A percentile compares a stretch with the other conserved stretches of the same genome.
These are phyloP conservation scores for Diplodia mutila DNA, from an alignment of 2,329 filamentous ascomycete genomes.

Conservation along the genomic window DNA sequence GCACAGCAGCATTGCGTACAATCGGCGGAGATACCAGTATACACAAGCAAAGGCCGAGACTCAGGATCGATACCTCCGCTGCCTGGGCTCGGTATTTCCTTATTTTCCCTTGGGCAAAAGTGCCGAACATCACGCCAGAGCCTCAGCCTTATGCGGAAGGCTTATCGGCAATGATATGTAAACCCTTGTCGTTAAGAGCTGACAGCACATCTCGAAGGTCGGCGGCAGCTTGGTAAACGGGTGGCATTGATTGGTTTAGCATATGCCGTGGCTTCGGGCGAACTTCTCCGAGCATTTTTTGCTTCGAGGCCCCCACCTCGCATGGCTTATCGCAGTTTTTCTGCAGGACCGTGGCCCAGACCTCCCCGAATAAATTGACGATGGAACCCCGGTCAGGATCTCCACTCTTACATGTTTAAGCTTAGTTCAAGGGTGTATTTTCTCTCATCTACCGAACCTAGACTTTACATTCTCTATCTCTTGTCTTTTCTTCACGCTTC, in stretches of 20 bases:
- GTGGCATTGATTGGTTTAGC: not conserved
- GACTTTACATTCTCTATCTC: not conserved
- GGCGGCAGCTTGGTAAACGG: not conserved
- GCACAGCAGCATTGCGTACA: not conserved
- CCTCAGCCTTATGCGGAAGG: slow-evolving; percentile 9
- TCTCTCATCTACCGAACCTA: not conserved
- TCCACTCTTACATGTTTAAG: not conserved
- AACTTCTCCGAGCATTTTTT: not conserved
- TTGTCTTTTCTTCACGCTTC: not conserved
- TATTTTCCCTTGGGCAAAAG: not conserved
- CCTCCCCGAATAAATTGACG: not conserved
- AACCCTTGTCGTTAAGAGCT: not conserved
- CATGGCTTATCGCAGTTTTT: not conserved
- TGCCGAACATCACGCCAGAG: slow-evolving; percentile 11
- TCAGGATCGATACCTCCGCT: not conserved
- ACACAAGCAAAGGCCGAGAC: not conserved
- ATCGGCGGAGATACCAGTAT: not conserved
- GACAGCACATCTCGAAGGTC: slow-evolving; percentile 2
- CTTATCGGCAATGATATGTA: slow-evolving; percentile 5
- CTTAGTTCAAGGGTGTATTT: not conserved
- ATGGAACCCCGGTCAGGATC: not conserved
- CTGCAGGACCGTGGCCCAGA: not conserved
- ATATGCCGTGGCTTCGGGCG: not conserved
- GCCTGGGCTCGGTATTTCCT: slow-evolving; percentile 5
- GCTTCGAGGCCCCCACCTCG: not conserved